Conservation (phyloP, 2,329 filamentous ascomycete genomes). For the Amauroascus verrucosus region DNA sequence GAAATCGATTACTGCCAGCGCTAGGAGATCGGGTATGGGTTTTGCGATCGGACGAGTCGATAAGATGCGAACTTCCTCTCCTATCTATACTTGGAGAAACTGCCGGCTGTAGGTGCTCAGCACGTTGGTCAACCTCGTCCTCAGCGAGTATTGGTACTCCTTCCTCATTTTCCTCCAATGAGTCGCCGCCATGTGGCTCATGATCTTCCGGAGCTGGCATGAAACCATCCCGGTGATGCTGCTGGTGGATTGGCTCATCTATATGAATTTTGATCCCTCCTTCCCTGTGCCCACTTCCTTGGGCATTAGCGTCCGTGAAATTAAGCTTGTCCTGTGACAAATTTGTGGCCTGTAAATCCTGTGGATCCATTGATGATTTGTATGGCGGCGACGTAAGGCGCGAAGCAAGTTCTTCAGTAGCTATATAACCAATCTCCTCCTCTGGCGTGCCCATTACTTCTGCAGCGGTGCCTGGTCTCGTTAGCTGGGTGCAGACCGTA, state of each 20-base stretch:
- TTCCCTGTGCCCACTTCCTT: constrained; percentile 21
- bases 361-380: constrained; percentile 26
- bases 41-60: constrained; percentile 41
- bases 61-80: constrained; percentile 42
- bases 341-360: constrained; percentile 29
- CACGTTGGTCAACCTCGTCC: constrained; percentile 66
- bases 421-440: constrained; percentile 82
- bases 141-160: constrained; percentile 74
- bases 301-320: constrained; percentile 31
- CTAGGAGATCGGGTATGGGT: constrained; percentile 44
- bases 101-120: constrained; percentile 64
- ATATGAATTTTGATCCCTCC: constrained; percentile 55
- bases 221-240: constrained; percentile 41
- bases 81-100: constrained; percentile 63
- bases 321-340: constrained; percentile 44
- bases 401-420: constrained; percentile 71
- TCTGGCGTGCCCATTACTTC: constrained; percentile 65
- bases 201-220: constrained; percentile 45
- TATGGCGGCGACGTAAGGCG: constrained; percentile 59
- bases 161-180: constrained; percentile 39
- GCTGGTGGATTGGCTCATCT: constrained; percentile 49
- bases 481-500: constrained; percentile 10
- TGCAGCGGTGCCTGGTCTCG: constrained; percentile 50
- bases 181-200: constrained; percentile 37
- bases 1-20: constrained; percentile 51